Base-by-base conservation (phyloP, 1,284 basidiomycete genomes). In the Marasmius tenuissimus region DNA sequence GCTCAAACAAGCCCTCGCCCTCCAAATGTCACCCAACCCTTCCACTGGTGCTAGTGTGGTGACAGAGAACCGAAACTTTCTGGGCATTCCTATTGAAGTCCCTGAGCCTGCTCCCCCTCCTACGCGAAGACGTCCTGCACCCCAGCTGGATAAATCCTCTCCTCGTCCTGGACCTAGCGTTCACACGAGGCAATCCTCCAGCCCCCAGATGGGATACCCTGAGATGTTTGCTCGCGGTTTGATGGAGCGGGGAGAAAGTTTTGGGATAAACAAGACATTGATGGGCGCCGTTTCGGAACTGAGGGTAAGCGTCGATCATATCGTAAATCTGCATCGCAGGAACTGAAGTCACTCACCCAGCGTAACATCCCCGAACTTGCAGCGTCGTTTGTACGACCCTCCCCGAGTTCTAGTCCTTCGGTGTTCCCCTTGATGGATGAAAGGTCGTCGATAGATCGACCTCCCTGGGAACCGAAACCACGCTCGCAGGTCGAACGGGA, bases 291-390 rank as follows among this genome's bases (percentile, higher is more conserved):
- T 92, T 2, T 84, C 88, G 9, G 90, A 92, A 70, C 69, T 92
- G 12, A 84, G 85, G 70, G 90, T 91, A 65, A 69, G 81, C 69
- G 9, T 47, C 14, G 22, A 18, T 40, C 34, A 11, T 6, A 49
- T 33, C 8, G 53, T 55, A 47, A 42, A 45, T 18, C 20, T 38
- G 58, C 40, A 51, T 66, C 47, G 39, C 56, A 65, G 65, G 27
- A 27, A 27, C 27, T 27, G 27, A 27, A 27, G 27, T 53, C 42
- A 60, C 42, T 33, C 40, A 55, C 59, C 5, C 67, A 94, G 93
- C 88, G 85, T 63, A 95, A 93, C 72, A 83, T 95, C 18, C 93
- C 93, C 1, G 94, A 96, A 66, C 70, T 94, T 16, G 78, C 89
- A 11, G 82, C 82, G n/a, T 85, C 86, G 16, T 77, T 93, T n/a